phyloP scores from a whole-genome alignment of 2,329 filamentous ascomycete genomes.

The Exophiala oligosperma region DNA sequence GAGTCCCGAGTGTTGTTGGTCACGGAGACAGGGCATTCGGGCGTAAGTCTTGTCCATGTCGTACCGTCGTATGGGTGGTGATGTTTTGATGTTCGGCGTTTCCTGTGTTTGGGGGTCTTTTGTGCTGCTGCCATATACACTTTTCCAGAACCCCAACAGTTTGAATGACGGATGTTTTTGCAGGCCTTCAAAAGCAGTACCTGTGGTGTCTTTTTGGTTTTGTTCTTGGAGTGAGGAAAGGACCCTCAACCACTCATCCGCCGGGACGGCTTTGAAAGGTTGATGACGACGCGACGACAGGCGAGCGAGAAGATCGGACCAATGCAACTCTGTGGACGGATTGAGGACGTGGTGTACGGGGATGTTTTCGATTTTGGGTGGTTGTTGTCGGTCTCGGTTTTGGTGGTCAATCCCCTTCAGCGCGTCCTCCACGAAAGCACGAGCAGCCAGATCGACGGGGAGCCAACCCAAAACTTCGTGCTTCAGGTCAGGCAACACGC shows the following conservation, averaged over 20 bases:
- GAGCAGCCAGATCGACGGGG: conserved; percentile 45
- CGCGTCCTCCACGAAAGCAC: conserved; percentile 34
- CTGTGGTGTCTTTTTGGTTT: not conserved
- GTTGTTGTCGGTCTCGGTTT: not conserved
- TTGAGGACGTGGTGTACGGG: conserved; percentile 53
- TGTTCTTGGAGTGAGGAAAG: conserved; percentile 36
- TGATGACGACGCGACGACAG: not conserved
- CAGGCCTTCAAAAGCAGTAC: too few species aligned
- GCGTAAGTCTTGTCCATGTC: conserved; percentile 13
- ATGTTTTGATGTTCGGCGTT: not conserved
- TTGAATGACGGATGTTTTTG: conserved; percentile 45
- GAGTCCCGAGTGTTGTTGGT: not conserved
- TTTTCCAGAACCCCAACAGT: conserved; percentile 53
- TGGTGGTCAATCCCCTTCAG: not conserved
- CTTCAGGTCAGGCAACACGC: conserved; percentile 45
- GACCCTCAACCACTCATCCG: conserved; percentile 44
- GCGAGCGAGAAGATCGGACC: conserved; percentile 13
- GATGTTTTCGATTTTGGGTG: not conserved
- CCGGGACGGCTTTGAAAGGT: conserved; percentile 40
- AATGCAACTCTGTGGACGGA: conserved; percentile 33
- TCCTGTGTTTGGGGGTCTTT: not conserved
- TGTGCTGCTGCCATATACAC: conserved; percentile 35
- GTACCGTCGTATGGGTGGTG: not conserved
- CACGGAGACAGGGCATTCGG: conserved; percentile 8
- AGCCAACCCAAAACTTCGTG: conserved; percentile 46